phyloP scores from a whole-genome alignment of 352 stramenopile genomes.

The Pythium myriotylum region DNA sequence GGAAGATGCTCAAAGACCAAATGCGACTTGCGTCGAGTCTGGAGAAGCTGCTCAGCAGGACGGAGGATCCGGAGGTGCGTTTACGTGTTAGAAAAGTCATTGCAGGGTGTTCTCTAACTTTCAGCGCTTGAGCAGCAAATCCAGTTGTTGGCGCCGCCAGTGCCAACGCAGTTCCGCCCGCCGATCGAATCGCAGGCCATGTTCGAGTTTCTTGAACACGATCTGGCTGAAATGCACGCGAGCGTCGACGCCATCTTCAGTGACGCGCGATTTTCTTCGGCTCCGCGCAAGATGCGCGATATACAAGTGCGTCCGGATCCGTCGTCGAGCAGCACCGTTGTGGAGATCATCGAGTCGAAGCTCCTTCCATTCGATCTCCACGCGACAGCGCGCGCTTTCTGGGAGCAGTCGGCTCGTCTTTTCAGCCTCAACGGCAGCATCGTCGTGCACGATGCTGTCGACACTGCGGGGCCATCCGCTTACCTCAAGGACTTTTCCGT shows the following conservation, averaged over 20 bases:
- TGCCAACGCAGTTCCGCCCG: too few relatives aligned
- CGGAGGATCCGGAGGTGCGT: neutral
- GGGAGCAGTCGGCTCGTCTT: neutral
- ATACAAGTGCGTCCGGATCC: neutral
- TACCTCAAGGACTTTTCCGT: too few relatives aligned
- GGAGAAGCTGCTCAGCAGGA: slow-evolving; percentile 35
- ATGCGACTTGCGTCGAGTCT: slow-evolving; percentile 26
- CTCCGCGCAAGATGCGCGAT: neutral
- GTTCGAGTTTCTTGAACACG: neutral
- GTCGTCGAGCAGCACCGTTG: neutral
- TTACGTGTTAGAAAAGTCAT: neutral
- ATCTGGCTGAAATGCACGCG: neutral
- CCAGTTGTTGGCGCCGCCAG: too few relatives aligned
- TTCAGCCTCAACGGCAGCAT: neutral
- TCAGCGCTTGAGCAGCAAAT: neutral
- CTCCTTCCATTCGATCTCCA: slow-evolving; percentile 33
- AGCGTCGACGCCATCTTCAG: too few relatives aligned
- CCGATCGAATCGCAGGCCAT: too few relatives aligned
- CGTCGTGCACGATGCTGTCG: too few relatives aligned
- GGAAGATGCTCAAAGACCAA: slow-evolving; percentile 5
- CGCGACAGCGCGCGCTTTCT: slow-evolving; percentile 21
- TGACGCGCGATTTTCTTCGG: too few relatives aligned
- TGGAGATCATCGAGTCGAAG: slow-evolving; percentile 3
- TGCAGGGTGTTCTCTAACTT: neutral
- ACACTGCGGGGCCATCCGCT: too few relatives aligned